Base-by-base conservation (phyloP, 345 rosid species). In the Dipteronia dyeriana region DNA sequence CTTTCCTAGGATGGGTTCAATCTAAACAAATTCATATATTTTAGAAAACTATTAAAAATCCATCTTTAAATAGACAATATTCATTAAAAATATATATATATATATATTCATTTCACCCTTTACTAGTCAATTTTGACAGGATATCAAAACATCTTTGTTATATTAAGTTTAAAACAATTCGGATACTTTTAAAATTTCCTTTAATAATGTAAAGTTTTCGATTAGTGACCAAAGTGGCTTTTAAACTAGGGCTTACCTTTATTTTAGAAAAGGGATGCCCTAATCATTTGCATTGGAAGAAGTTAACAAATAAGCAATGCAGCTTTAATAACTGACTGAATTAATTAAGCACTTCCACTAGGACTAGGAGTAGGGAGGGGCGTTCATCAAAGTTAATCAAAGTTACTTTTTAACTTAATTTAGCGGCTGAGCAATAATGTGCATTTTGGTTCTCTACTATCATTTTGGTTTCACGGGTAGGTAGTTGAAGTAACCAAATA, bases 251-350 rank as follows among this genome's bases (percentile, higher is more conserved):
- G 38, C 4, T 34, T 34, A 0, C 38, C 38, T 34, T 34, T 34
- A 4, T 4, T 34, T 4, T 34, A 34, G 38, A 34, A 34, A 34
- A 34, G 38, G 38, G 6, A 6, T 4, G 38, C 38, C 38, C 9
- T 61, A 73, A 73, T 61, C 54, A 61, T 59, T 72, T 23, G 66
- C 56, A 60, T 73, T 22, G 76, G 76, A 60, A 73, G 67, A 13
- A 73, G 57, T 41, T 73, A 38, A 57, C 10, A n/a, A 38, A n/a
- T 23, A 17, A 51, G 62, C 59, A 34, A 34, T 34, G 38, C 38
- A 34, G 38, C 38, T 71, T 54, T 49, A 26, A 14, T 17, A 22
- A 3, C 43, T 26, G 56, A 29, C 29, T 26, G 41, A 31, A 23
- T 60, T 41, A 39, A 73, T 34, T 31, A 31, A 31, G 56, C 39